Evolutionary conservation across 2,329 filamentous ascomycete genomes (phyloP), one percentile per base, ranked within the genome.

Genomic region (Talaromyces sp.): DNA sequence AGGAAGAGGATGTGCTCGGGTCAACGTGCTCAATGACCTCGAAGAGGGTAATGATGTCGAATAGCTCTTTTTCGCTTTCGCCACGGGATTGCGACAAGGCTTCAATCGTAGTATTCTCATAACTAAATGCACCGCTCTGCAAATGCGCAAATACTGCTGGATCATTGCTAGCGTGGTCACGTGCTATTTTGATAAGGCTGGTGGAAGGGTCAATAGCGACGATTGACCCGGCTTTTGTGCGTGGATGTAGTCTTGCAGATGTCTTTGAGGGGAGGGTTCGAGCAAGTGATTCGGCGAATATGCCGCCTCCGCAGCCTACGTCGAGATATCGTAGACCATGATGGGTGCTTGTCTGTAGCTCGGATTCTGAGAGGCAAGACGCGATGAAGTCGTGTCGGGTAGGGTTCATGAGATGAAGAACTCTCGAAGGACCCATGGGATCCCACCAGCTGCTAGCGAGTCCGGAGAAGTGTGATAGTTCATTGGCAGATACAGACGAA

Each of bases 361-460:
- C 78, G 54, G 84, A 82, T 22, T 86, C 84, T 68, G 83, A 77
- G 56, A 89, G 85, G 75, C 94, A 97, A 68, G 82, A 80, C 24
- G 84, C 84, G 76, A 97, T 95, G 79, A 98, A 98, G 79, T 93
- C 88, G 81, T 98, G 93, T 39, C 95, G 93, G 54, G 97, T 87
- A 1, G 95, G 95, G 80, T 99, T 98, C 94, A 99, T 98, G 70
- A 97, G 89, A 78, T 99, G 95, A 2, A 99, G 87, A 65, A 97
- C 88, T 45, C 94, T 88, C 3, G 93, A 97, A 7, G 94, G 90
- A 60, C 95, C 95, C 74, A 97, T 88, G 1, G 94, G 91, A 78
- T 98, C 93, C 95, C 95, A 99, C 95, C 95, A 99, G 72, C 90
- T 90, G 69, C 91, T 91, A 69, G 95, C 95, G 73, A 99, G 91